Conservation (phyloP, 495 filamentous ascomycete genomes). For the Astrothelium macrocarpum region DNA sequence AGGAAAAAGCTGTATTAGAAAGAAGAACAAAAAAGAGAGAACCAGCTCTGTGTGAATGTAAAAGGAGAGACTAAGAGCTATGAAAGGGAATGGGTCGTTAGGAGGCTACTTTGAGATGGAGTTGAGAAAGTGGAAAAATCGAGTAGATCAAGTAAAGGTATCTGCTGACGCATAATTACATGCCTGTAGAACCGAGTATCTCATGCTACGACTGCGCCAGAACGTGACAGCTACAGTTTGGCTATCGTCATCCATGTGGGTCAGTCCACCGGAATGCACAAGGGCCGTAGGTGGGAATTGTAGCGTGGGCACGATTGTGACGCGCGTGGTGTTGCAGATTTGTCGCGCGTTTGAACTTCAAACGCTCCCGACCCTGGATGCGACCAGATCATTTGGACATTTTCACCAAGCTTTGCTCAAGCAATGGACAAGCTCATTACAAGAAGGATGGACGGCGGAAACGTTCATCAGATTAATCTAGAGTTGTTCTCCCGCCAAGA, state of each 20-base stretch:
- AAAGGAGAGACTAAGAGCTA: slow-evolving; percentile 6
- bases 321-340: background rate
- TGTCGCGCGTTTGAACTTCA: background rate
- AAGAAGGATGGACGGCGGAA: background rate
- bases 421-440: background rate
- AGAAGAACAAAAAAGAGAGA: slow-evolving; percentile 1
- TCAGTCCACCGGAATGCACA: background rate
- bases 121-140: background rate
- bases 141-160: background rate
- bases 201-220: slow-evolving; percentile 1
- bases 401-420: background rate
- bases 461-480: background rate
- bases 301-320: background rate
- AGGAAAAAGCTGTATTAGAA: background rate
- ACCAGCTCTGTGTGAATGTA: slow-evolving; percentile 4
- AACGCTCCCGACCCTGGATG: background rate
- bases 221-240: slow-evolving; percentile 1
- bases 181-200: background rate
- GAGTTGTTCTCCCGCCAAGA: background rate
- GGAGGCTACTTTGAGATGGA: background rate
- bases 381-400: background rate
- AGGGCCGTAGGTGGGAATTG: background rate
- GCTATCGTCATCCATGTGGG: background rate
- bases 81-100: background rate
- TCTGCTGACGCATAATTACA: background rate